These are phyloP conservation scores for Keqinozyma sinolaborantium DNA, from an alignment of 1,139 yeast genomes.

Conservation along the genomic window DNA sequence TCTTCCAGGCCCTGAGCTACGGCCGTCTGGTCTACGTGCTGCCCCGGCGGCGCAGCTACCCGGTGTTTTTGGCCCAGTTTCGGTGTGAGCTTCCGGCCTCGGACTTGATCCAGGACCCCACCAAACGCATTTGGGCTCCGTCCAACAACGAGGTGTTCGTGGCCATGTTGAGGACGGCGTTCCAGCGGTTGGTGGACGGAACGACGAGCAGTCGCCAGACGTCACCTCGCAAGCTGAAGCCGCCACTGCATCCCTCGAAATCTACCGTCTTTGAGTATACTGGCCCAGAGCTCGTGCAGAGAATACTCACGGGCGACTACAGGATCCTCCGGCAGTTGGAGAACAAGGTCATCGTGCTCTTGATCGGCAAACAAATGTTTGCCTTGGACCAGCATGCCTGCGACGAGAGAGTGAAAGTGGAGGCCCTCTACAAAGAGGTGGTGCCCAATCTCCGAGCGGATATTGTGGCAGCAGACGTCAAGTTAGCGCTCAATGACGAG, in stretches of 20 bases:
- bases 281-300: neutral
- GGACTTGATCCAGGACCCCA: conserved; percentile 42
- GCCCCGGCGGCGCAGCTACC: conserved; percentile 14
- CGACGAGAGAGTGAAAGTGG: conserved; percentile 66
- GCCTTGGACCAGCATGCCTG: conserved; percentile 77
- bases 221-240: neutral
- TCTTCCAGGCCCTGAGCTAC: conserved; percentile 15
- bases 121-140: conserved; percentile 25
- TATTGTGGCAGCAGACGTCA: conserved; percentile 16
- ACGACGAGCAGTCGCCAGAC: neutral
- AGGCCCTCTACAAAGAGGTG: conserved; percentile 32
- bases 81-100: conserved; percentile 22
- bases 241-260: conserved; percentile 1
- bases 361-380: conserved; percentile 21
- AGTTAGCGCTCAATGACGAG: no score
- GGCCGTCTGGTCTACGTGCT: neutral
- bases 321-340: conserved; percentile 51
- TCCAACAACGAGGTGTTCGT: conserved; percentile 20
- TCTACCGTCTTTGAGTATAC: neutral
- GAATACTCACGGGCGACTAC: conserved; percentile 8
- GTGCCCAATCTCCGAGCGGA: conserved; percentile 8
- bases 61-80: conserved; percentile 36
- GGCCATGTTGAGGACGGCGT: conserved; percentile 25
- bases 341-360: conserved; percentile 51
- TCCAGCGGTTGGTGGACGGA: conserved; percentile 21